These are phyloP conservation scores for Venturia carpophila DNA, from an alignment of 2,329 filamentous ascomycete genomes.

Conservation along the genomic window DNA sequence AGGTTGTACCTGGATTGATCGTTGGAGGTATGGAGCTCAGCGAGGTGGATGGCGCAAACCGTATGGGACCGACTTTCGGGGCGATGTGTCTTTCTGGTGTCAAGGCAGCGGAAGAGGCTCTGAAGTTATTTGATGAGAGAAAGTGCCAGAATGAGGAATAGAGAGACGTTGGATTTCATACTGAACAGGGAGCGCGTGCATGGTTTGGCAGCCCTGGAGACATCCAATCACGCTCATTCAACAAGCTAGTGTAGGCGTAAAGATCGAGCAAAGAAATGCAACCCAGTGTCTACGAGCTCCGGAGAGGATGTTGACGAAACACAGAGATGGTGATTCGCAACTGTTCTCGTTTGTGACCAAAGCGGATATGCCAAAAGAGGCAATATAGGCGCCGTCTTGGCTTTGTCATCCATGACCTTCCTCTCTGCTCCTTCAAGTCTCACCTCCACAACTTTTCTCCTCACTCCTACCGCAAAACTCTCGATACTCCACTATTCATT, in stretches of 20 bases:
- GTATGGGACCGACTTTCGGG: constrained; percentile 85
- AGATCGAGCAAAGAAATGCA: background rate
- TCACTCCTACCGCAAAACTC: background rate
- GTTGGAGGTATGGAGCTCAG: constrained; percentile 93
- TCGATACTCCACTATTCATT: background rate
- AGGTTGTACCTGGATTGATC: constrained; percentile 79
- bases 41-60: constrained; percentile 83
- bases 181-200: background rate
- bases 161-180: background rate
- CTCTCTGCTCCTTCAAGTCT: background rate
- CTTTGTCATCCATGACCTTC: background rate
- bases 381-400: background rate
- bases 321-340: background rate
- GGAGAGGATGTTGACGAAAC: background rate
- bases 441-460: background rate
- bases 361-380: background rate
- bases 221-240: background rate
- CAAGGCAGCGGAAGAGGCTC: constrained; percentile 82
- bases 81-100: constrained; percentile 83
- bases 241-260: background rate
- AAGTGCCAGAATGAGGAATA: constrained; percentile 64
- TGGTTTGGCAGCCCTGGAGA: background rate
- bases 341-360: background rate
- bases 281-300: no score
- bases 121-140: constrained; percentile 68